Conservation (phyloP, 2,329 filamentous ascomycete species). For the Diplodia mutila region DNA sequence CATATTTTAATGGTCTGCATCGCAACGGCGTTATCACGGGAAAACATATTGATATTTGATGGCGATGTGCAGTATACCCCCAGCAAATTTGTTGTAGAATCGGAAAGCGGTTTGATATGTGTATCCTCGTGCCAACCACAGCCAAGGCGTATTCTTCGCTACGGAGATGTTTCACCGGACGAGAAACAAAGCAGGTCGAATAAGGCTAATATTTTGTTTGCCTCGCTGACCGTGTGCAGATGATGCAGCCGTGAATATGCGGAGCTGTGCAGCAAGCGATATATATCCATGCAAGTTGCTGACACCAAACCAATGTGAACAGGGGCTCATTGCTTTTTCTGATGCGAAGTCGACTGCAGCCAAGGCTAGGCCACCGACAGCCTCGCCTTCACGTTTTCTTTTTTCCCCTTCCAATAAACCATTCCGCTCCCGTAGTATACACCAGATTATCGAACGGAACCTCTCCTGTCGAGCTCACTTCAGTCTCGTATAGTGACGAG, state of each 20-base stretch:
- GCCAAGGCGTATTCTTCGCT: neutral
- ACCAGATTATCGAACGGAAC: neutral
- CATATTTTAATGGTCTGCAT: neutral
- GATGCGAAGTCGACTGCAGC: neutral
- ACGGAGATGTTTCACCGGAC: neutral
- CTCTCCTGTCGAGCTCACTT: neutral
- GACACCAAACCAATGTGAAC: neutral
- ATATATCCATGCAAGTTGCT: neutral
- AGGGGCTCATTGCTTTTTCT: neutral
- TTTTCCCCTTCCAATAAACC: neutral
- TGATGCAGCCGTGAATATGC: neutral
- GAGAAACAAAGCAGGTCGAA: neutral
- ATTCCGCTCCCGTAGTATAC: neutral
- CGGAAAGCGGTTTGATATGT: neutral
- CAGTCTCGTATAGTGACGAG: neutral
- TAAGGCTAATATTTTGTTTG: neutral
- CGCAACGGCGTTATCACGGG: conserved; percentile 8
- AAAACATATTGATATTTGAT: neutral
- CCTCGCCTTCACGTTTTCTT: neutral
- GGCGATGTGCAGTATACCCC: neutral
- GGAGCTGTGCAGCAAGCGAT: neutral
- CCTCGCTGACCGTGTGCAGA: neutral
- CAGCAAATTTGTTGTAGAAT: neutral
- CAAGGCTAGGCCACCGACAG: neutral
- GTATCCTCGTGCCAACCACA: neutral